Base-by-base conservation (phyloP, 257 asterid genomes). In the Prunella vulgaris region DNA sequence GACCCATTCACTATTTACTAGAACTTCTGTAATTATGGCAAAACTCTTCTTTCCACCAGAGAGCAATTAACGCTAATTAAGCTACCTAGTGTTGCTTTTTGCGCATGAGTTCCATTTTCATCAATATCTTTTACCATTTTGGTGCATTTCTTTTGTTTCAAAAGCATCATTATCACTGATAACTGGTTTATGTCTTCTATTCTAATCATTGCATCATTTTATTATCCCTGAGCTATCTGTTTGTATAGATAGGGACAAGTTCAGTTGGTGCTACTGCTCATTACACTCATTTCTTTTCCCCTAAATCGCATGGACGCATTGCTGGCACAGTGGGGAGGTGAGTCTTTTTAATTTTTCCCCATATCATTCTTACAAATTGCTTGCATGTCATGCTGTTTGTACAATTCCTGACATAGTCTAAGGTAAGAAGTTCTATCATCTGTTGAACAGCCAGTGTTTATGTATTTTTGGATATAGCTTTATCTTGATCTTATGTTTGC, bases 301-400 rank as follows among this genome's bases (percentile, higher is more conserved):
- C 93, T 52, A 94, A 87, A 73, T 91, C 99, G 17, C 99, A 94
- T 59, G 98, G 97, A 49, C 95, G 97, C 18, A 77, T 91, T 69
- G 83, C 84, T 33, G 99, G 97, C 66, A 84, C 78, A 71, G 75
- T 91, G 60, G 99, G 97, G 82, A 91, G 99, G 99, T 94, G 4
- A n/a, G 73, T 52, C 68, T 62, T 9, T 64, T 80, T 14, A 30
- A 38, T 57, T 40, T 70, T 21, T 63, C 25, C 70, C 37, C 42
- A 22, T 68, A 25, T 68, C 21, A n/a, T 62, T 2, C n/a, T 17
- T 46, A 30, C 33, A 32, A 62, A 24, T 8, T 63, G 58, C 33
- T 17, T 22, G 24, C 59, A 33, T 58, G 4, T 46, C 58, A 9
- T 64, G 68, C 21, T 61, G 42, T 56, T 52, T 28, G 20, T 25